phyloP scores from a whole-genome alignment of 139 green algal species.

The Coelastrella sp. region DNA sequence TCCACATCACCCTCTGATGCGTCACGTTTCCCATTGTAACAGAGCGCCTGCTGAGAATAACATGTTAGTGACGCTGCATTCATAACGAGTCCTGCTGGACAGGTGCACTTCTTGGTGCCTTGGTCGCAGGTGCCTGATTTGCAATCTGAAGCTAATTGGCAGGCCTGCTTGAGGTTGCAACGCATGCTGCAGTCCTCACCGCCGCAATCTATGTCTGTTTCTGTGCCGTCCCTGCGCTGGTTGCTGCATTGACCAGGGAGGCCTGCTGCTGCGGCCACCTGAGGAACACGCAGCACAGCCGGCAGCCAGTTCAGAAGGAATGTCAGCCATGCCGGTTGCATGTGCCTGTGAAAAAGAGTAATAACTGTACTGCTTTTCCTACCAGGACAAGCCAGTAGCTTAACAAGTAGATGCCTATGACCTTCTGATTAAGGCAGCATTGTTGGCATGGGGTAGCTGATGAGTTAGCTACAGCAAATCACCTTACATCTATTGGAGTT shows the following conservation, averaged over 20 bases:
- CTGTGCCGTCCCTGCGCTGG: neutral
- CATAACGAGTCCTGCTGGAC: neutral
- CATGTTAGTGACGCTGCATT: neutral
- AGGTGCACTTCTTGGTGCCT: neutral
- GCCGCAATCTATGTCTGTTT: neutral
- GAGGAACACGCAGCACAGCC: neutral
- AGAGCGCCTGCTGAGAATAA: slow-evolving; percentile 3
- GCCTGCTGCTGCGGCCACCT: neutral
- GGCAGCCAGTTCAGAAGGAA: no score
- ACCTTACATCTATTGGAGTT: no score
- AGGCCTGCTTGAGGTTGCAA: neutral
- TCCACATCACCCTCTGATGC: neutral
- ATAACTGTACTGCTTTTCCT: no score
- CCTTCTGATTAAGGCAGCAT: no score
- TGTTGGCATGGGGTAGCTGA: no score
- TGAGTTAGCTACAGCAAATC: no score
- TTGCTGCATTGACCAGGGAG: neutral
- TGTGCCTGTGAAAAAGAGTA: no score
- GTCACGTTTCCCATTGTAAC: neutral
- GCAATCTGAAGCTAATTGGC: neutral
- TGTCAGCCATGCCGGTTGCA: no score
- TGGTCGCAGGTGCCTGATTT: neutral
- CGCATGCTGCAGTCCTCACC: neutral
- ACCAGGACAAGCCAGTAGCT: no score
- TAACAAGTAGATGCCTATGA: no score